These are phyloP conservation scores for Suillus subaureus DNA, from an alignment of 768 basidiomycete genomes.

Conservation along the genomic window DNA sequence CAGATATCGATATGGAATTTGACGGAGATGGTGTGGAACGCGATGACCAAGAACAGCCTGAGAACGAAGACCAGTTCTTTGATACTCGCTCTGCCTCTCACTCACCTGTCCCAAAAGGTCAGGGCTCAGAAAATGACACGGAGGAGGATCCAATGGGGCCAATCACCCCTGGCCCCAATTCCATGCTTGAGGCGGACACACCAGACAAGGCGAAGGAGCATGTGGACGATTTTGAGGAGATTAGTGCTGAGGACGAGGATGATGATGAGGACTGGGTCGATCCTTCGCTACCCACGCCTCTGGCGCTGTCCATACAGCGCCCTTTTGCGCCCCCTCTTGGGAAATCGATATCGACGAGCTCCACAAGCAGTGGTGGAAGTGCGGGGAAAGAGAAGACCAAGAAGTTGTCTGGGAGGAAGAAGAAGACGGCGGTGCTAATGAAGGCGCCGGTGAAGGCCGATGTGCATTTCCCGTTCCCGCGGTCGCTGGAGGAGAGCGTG, in stretches of 20 bases:
- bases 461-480: slow-evolving; percentile 68
- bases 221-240: slow-evolving; percentile 32
- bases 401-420: slow-evolving; percentile 35
- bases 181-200: slow-evolving; percentile 27
- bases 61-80: slow-evolving; percentile 51
- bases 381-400: slow-evolving; percentile 31
- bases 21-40: slow-evolving; percentile 47
- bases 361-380: slow-evolving; percentile 27
- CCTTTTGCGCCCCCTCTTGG: slow-evolving; percentile 30
- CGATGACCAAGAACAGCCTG: slow-evolving; percentile 31
- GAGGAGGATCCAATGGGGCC: slow-evolving; percentile 75
- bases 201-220: slow-evolving; percentile 27
- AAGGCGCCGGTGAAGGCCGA: slow-evolving; percentile 31
- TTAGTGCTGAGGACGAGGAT: slow-evolving; percentile 31
- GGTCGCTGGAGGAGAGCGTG: slow-evolving; percentile 45
- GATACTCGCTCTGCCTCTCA: slow-evolving; percentile 52
- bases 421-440: slow-evolving; percentile 42
- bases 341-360: slow-evolving; percentile 28
- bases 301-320: slow-evolving; percentile 26
- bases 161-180: slow-evolving; percentile 63
- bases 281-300: slow-evolving; percentile 51
- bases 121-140: slow-evolving; percentile 62
- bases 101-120: slow-evolving; percentile 44
- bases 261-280: slow-evolving; percentile 69
- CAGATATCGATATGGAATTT: slow-evolving; percentile 62